phyloP scores from a whole-genome alignment of 176 grass and related monocot species.

The Typha latifolia region DNA sequence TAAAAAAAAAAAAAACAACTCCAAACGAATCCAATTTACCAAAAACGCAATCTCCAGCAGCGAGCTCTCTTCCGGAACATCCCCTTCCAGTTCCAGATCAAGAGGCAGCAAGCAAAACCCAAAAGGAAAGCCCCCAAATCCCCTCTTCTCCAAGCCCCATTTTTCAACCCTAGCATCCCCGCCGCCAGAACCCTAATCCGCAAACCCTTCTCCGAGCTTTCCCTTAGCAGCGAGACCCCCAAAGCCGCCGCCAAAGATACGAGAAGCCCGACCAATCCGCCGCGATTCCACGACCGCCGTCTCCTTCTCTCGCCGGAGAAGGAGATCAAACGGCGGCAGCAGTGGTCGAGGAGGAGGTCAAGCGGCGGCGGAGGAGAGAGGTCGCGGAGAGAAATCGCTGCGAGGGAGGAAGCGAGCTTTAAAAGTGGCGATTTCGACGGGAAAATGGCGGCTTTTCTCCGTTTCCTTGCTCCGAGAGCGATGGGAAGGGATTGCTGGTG shows the following conservation, averaged over 20 bases:
- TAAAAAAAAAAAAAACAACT: no score
- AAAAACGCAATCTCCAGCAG: constrained; percentile 14
- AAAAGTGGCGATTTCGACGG: no score
- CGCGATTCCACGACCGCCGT: neutral
- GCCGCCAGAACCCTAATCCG: constrained; percentile 25
- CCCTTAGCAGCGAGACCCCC: no score
- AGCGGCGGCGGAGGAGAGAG: constrained; percentile 17
- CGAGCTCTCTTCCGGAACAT: constrained; percentile 12
- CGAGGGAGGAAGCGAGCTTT: no score
- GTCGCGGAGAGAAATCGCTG: constrained; percentile 10
- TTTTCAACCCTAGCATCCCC: constrained; percentile 12
- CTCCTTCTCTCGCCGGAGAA: constrained; percentile 1
- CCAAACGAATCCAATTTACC: no score
- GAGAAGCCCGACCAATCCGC: constrained; percentile 26
- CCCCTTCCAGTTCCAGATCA: constrained; percentile 19
- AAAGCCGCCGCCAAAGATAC: constrained; percentile 15
- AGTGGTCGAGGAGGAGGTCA: constrained; percentile 23
- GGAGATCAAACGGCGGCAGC: constrained; percentile 14
- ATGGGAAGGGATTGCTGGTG: no score
- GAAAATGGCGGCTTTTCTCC: no score
- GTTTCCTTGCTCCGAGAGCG: no score
- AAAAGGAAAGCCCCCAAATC: constrained; percentile 31
- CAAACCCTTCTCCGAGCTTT: constrained; percentile 20
- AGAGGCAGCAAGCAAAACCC: constrained; percentile 26
- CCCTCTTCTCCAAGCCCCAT: neutral